Evolutionary conservation across 208 protist species (phyloP).

Genomic region (Acanthamoeba sp.): DNA sequence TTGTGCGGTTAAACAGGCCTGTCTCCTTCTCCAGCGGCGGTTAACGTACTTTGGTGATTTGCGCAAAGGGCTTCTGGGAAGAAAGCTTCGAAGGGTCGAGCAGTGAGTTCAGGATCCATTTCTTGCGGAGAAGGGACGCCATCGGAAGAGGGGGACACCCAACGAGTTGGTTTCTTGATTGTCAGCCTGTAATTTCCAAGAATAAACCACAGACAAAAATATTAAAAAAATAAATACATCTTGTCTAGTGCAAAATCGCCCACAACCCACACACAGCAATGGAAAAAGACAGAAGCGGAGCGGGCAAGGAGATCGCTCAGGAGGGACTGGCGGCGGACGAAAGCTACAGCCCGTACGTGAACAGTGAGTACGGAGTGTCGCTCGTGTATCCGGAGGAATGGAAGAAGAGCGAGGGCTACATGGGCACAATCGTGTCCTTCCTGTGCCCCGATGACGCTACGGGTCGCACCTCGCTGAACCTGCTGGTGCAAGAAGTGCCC

Average conservation of each 20-base stretch:
- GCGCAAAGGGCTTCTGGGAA: neutral
- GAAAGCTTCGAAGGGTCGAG: neutral
- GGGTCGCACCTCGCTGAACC: conserved; percentile 5
- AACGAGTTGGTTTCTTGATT: too few species aligned
- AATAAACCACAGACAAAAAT: too few species aligned
- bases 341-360: conserved; percentile 11
- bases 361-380: conserved; percentile 14
- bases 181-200: too few species aligned
- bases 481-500: conserved; percentile 20
- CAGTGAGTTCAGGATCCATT: neutral
- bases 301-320: conserved; percentile 5
- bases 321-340: conserved; percentile 6
- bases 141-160: neutral
- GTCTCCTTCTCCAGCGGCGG: neutral
- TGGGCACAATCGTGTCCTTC: conserved; percentile 59
- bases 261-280: neutral
- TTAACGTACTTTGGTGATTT: neutral
- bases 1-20: too few species aligned
- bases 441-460: conserved; percentile 4
- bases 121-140: neutral
- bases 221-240: too few species aligned
- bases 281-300: neutral
- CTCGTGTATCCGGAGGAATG: conserved; percentile 16
- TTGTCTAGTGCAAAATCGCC: too few species aligned
- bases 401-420: conserved; percentile 45